A percentile compares a stretch with the other conserved stretches of the same genome.
Conservation (phyloP, 768 basidiomycete genomes). For the Psilocybe tampanensis region DNA sequence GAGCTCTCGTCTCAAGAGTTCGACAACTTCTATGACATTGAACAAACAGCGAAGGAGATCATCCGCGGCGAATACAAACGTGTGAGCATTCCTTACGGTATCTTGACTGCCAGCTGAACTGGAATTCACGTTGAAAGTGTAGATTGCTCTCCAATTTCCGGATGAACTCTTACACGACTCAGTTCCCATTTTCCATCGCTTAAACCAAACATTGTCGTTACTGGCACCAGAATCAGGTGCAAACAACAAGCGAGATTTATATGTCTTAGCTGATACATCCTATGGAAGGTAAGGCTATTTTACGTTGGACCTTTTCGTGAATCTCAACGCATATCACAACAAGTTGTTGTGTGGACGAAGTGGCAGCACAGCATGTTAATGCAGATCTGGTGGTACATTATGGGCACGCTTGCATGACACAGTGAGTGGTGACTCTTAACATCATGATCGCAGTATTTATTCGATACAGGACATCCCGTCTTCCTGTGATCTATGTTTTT, state of each 20-base stretch:
- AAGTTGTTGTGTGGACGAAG: constrained; percentile 97
- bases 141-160: constrained; percentile 95
- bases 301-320: background rate
- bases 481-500: constrained; percentile 92
- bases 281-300: constrained; percentile 78
- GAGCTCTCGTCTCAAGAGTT: constrained; percentile 42
- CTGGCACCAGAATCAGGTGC: constrained; percentile 13
- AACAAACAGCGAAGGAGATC: constrained; percentile 65
- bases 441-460: background rate
- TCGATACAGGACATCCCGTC: constrained; percentile 68
- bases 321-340: background rate
- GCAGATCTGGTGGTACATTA: constrained; percentile 94
- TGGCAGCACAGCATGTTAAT: constrained; percentile 92
- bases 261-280: constrained; percentile 96
- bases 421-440: constrained; percentile 51
- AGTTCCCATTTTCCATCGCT: constrained; percentile 74
- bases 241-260: constrained; percentile 55
- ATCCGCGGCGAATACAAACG: constrained; percentile 65
- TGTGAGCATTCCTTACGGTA: constrained; percentile 41
- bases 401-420: constrained; percentile 94
- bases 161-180: constrained; percentile 89
- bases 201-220: constrained; percentile 53
- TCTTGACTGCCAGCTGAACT: background rate
- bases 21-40: constrained; percentile 75
- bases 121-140: constrained; percentile 4